phyloP scores from a whole-genome alignment of 257 asterid genomes.

The Linderniella brevidens region DNA sequence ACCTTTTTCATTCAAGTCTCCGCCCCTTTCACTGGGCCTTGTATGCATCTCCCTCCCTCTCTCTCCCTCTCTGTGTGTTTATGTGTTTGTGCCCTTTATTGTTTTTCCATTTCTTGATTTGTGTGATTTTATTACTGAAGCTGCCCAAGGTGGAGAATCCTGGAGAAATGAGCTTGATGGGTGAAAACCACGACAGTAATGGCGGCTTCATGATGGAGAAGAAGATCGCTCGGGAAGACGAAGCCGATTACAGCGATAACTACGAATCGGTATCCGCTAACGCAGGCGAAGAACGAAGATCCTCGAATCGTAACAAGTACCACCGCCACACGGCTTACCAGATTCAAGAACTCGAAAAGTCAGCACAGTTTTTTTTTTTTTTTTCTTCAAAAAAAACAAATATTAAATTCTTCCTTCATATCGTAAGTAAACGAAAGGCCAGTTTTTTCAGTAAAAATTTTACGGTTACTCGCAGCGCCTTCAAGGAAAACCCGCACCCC shows the following conservation, averaged over 20 bases:
- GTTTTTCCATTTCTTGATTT: neutral
- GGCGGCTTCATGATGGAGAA: slow-evolving; percentile 11
- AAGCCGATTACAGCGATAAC: slow-evolving; percentile 51
- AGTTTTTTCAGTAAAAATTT: neutral
- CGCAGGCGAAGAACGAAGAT: slow-evolving; percentile 17
- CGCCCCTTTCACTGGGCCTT: too few species aligned
- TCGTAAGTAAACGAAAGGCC: neutral
- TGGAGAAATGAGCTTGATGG: slow-evolving; percentile 37
- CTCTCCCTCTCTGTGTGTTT: slow-evolving; percentile 14
- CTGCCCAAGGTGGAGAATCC: slow-evolving; percentile 64
- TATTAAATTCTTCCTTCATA: neutral
- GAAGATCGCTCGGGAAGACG: slow-evolving; percentile 33
- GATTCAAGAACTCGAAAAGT: slow-evolving; percentile 83
- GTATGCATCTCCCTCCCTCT: slow-evolving; percentile 21
- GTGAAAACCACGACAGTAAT: slow-evolving; percentile 24
- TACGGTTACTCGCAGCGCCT: slow-evolving; percentile 24
- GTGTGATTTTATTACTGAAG: slow-evolving; percentile 14
- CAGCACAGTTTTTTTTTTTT: neutral
- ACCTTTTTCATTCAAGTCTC: slow-evolving; percentile 13
- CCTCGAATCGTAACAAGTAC: slow-evolving; percentile 37
- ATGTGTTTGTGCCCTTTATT: neutral
- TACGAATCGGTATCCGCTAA: slow-evolving; percentile 38
- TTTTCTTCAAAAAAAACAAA: neutral
- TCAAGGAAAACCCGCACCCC: slow-evolving; percentile 87
- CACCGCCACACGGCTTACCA: slow-evolving; percentile 61